Evolutionary conservation across 345 rosid species (phyloP), one percentile per base, ranked within the genome.

Genomic region (Psidium guajava): DNA sequence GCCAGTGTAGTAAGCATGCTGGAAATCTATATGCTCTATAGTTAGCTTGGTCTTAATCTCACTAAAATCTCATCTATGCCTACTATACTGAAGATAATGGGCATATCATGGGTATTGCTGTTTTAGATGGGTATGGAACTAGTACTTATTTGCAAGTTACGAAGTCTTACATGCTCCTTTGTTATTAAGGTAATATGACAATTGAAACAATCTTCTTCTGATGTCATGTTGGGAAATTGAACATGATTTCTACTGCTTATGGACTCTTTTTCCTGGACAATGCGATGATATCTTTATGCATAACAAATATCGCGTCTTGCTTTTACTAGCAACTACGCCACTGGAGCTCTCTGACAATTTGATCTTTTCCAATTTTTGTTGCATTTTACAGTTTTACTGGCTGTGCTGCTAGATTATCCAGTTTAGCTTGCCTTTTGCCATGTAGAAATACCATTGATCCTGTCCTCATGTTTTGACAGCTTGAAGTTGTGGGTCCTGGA

Each of bases 401-500:
- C 77, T 32, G 77, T 47, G 36, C 77, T 51, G 57, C 83, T 59
- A 54, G 80, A 22, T 22, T 59, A 36, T 58, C 40, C 5, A n/a
- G 42, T n/a, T 84, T 7, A 20, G 81, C 53, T 8, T 44, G 21
- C 36, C 42, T 47, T 56, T 16, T 56, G 64, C n/a, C 21, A 52
- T 50, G 50, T 2, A 22, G 53, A 36, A 44, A 42, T 24, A 14
- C 44, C 81, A 50, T 80, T 42, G 28, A 84, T 82, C 28, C 10
- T 27, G 51, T 40, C 54, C 53, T 54, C 42, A 52, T 42, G 85
- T 32, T 84, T 69, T 88, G 85, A 77, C 93, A 94, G 98, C 95
- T 97, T 87, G 97, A 96, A 91, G 98, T 96, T 84, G 97, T 93
- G 55, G 98, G 99, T 59, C 97, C 98, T 4, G 98, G 98, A 74